A percentile compares a stretch with the other conserved stretches of the same genome.
phyloP scores from a whole-genome alignment of 805 yeast species.

The Metschnikowia bowlesiae region DNA sequence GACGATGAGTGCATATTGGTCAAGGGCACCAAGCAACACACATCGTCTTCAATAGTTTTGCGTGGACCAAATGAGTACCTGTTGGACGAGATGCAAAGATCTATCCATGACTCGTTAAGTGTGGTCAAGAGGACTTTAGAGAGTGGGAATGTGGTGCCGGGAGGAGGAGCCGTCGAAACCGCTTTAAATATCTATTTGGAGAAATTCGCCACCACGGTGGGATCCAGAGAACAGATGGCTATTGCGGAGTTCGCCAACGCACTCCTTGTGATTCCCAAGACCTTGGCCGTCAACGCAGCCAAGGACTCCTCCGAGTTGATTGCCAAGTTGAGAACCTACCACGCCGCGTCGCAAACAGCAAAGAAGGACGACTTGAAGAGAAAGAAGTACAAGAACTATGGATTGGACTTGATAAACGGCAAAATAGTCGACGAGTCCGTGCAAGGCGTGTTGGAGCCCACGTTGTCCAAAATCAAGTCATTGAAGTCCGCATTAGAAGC shows the following conservation, averaged over 20 bases:
- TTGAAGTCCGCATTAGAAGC: conserved; percentile 97
- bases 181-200: conserved; percentile 93
- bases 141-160: conserved; percentile 92
- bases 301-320: conserved; percentile 93
- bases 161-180: conserved; percentile 99
- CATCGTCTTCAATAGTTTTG: conserved; percentile 84
- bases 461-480: conserved; percentile 86
- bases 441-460: conserved; percentile 93
- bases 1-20: conserved; percentile 96
- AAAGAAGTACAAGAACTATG: conserved; percentile 83
- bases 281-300: conserved; percentile 95
- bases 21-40: conserved; percentile 86
- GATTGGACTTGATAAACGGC: conserved; percentile 87
- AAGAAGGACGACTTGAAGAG: conserved; percentile 79
- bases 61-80: conserved; percentile 96
- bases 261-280: conserved; percentile 87
- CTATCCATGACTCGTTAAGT: conserved; percentile 87
- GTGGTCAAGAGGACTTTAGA: conserved; percentile 96
- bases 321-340: conserved; percentile 93
- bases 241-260: conserved; percentile 96
- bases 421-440: conserved; percentile 81
- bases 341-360: conserved; percentile 89
- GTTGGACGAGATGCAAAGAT: conserved; percentile 97
- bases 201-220: conserved; percentile 96
- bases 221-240: conserved; percentile 95